Conservation (phyloP, 148 eudicot genomes). For the Diospyros kaki region DNA sequence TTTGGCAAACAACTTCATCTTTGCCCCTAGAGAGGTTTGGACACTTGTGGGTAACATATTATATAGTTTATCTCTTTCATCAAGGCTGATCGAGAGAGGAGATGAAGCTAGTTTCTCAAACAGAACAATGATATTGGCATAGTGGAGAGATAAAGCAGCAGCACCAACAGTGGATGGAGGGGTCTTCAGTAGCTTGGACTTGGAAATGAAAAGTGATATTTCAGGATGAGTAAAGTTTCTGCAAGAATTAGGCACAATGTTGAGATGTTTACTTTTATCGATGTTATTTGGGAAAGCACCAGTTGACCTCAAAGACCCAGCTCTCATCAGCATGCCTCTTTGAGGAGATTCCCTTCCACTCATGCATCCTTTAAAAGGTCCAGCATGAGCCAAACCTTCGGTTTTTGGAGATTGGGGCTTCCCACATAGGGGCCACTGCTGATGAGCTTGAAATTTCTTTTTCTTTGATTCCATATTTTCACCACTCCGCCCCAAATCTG, state of each 20-base stretch:
- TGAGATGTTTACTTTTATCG: slow-evolving; percentile 9
- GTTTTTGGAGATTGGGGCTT: slow-evolving; percentile 31
- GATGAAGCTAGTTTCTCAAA: slow-evolving; percentile 72
- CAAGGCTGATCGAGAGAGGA: slow-evolving; percentile 62
- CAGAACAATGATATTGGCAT: slow-evolving; percentile 66
- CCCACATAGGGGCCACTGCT: slow-evolving; percentile 20
- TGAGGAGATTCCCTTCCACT: slow-evolving; percentile 49
- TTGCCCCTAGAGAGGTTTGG: slow-evolving; percentile 48
- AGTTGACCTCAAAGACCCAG: slow-evolving; percentile 29
- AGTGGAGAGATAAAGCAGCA: slow-evolving; percentile 70
- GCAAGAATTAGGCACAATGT: slow-evolving; percentile 10
- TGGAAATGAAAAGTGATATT: slow-evolving; percentile 33
- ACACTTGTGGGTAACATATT: slow-evolving; percentile 60
- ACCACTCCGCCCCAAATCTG: slow-evolving; percentile 39
- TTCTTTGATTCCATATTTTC: slow-evolving; percentile 36
- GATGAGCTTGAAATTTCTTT: slow-evolving; percentile 29
- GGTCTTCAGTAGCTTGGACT: slow-evolving; percentile 36
- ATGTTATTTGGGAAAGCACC: slow-evolving; percentile 12
- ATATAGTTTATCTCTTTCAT: slow-evolving; percentile 82
- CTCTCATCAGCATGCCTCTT: slow-evolving; percentile 31
- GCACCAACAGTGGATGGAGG: slow-evolving; percentile 59
- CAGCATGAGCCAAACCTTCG: slow-evolving; percentile 39
- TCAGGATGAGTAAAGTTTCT: slow-evolving; percentile 11
- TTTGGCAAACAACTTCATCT: slow-evolving; percentile 46
- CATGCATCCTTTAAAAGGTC: slow-evolving; percentile 73